These are phyloP conservation scores for Fusarium sp. DNA, from an alignment of 2,329 filamentous ascomycete species.

Conservation along the genomic window DNA sequence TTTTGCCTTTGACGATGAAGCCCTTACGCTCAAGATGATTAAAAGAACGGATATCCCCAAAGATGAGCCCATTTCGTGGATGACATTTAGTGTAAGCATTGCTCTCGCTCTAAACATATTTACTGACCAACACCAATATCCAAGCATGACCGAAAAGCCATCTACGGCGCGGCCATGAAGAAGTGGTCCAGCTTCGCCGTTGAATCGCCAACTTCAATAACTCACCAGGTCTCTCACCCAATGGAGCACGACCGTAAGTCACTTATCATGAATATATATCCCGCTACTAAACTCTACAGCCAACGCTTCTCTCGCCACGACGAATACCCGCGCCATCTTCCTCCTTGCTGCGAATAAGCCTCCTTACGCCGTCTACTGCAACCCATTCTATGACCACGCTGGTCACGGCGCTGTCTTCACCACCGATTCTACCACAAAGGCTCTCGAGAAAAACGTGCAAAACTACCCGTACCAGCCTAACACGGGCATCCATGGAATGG, in stretches of 20 bases:
- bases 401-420: conserved; percentile 84
- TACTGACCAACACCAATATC: neutral
- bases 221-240: conserved; percentile 79
- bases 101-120: neutral
- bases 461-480: conserved; percentile 79
- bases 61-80: conserved; percentile 93
- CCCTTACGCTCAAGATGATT: conserved; percentile 77
- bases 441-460: conserved; percentile 74
- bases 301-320: conserved; percentile 74
- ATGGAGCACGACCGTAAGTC: conserved; percentile 80
- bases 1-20: conserved; percentile 87
- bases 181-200: conserved; percentile 89
- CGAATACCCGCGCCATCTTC: conserved; percentile 91
- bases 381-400: conserved; percentile 90
- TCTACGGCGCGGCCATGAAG: conserved; percentile 94
- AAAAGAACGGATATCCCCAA: conserved; percentile 85
- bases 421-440: conserved; percentile 65
- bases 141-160: conserved; percentile 83
- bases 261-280: neutral
- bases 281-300: conserved; percentile 59
- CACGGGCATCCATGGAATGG: conserved; percentile 85
- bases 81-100: conserved; percentile 84
- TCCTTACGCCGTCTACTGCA: conserved; percentile 87
- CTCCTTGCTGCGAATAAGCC: conserved; percentile 82
- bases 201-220: conserved; percentile 79